Base-by-base conservation (phyloP, 2,329 filamentous ascomycete species). In the Cladophialophora exuberans region DNA sequence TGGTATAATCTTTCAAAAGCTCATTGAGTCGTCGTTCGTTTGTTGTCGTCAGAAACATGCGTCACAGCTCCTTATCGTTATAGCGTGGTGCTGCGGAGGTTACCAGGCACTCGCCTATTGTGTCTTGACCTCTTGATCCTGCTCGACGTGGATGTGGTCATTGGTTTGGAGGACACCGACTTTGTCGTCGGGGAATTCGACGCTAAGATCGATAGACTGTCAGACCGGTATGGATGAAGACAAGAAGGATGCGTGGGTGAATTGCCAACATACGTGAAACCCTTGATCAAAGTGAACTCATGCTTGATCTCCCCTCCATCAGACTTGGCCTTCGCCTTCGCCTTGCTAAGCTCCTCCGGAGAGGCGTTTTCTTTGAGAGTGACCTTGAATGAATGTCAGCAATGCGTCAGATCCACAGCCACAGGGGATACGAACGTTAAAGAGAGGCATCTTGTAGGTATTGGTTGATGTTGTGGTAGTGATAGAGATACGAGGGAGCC, bases 261-360 rank as follows among this genome's bases (percentile, higher is more conserved):
- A 25, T 18, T 48, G 31, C 30, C 18, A 20, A 79, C 89, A 65
- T 84, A 97, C 93, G 89, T 86, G 78, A 97, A 97, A 55, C 88
- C 92, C 78, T 93, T 95, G 81, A 96, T 91, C 66, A 96, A 75
- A 58, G 76, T 86, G 79, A 90, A 96, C 72, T 94, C 89, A 65
- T 94, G 85, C 52, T 77, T 83, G 76, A 97, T 94, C 73, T 83
- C 84, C 70, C 91, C 93, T 69, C 93, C 93, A 70, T 93, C 84
- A 36, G 87, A 81, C 57, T 71, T 76, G 65, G 86, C 88, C 56
- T 86, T 76, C 71, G 92, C 76, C 84, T 96, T 96, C 58, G 88
- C 87, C 48, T 81, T 81, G 45, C 85, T 76, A 62, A 96, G 79
- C 69, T 95, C 78, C 26, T 85, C 83, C 43, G 77, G 68, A 54